Evolutionary conservation across 1,284 basidiomycete species (phyloP), one percentile per base, ranked within the genome.

Genomic region (Ganoderma resinaceum): DNA sequence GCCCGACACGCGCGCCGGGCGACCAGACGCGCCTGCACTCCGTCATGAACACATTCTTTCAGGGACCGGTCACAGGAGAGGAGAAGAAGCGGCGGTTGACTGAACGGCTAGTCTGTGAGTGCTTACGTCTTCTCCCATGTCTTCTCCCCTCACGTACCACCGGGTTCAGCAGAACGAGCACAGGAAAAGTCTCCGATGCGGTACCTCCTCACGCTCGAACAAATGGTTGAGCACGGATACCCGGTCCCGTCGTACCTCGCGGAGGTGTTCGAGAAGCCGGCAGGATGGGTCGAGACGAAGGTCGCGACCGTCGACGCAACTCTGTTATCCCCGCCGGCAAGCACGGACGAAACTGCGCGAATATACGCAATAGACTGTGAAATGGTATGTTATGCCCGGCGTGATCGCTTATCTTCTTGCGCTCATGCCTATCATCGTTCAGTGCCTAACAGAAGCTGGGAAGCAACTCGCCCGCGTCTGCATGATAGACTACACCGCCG

Each of bases 171-270:
- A 83, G 89, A 91, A 78, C 83, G 83, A 49, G 81, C 81, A n/a
- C 83, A 84, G 72, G 83, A 87, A 37, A 86, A 86, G 73, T 86
- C 88, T 67, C 92, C 94, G 1, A 78, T 87, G 62, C 84, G 89
- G 60, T 96, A 94, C 79, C 77, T 95, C 55, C 84, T 97, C 29
- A 88, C 90, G 0, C 82, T 91, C 11, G 90, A 94, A 67, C 91
- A 96, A 77, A 96, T 98, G 94, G 84, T 92, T 61, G 94, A 96
- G 76, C 95, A 97, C 76, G 94, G 95, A 64, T 98, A 97, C 76
- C 92, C 92, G 0, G 82, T 96, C 65, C 93, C 95, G 20, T 89
- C 90, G 2, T 95, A 96, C 76, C 83, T 94, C 80, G 85, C 89
- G 20, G 88, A 92, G 69, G 82, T 89, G 2, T 92, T 90, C 71